Conservation (phyloP, 371 early-diverging fungal species). For the Mitosporidium daphniae region DNA sequence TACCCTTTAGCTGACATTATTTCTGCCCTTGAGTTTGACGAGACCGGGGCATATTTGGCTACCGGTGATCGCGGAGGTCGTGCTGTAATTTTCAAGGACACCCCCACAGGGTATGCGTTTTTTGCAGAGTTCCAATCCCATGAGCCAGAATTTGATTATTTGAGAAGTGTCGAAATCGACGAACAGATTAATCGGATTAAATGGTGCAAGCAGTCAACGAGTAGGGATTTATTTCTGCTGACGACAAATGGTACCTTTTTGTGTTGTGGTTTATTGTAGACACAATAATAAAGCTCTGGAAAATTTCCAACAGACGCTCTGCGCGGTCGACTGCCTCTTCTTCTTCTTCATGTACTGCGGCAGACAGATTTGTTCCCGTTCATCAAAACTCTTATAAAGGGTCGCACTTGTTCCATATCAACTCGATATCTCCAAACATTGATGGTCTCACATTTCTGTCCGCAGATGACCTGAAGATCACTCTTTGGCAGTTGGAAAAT, state of each 20-base stretch:
- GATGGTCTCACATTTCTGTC: conserved; percentile 81
- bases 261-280: conserved; percentile 13
- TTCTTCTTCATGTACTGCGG: too few species aligned
- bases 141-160: conserved; percentile 93
- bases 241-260: conserved; percentile 49
- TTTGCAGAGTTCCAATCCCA: conserved; percentile 94
- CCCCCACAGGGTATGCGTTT: conserved; percentile 81
- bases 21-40: conserved; percentile 82
- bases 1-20: conserved; percentile 34
- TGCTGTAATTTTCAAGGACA: conserved; percentile 74
- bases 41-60: conserved; percentile 71
- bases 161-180: conserved; percentile 90
- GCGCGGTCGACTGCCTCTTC: too few species aligned
- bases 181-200: conserved; percentile 96
- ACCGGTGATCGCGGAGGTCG: conserved; percentile 88
- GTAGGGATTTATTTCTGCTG: conserved; percentile 70
- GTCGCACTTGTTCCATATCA: conserved; percentile 93
- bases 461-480: conserved; percentile 86
- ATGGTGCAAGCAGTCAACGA: conserved; percentile 65
- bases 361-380: conserved; percentile 61
- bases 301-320: conserved; percentile 79
- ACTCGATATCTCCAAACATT: conserved; percentile 84
- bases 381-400: conserved; percentile 74
- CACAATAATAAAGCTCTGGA: conserved; percentile 94
- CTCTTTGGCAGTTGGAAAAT: conserved; percentile 78